Evolutionary conservation across 169 alveolate genomes (phyloP), one percentile per base, ranked within the genome.

Genomic region (Cytauxzoon felis): DNA sequence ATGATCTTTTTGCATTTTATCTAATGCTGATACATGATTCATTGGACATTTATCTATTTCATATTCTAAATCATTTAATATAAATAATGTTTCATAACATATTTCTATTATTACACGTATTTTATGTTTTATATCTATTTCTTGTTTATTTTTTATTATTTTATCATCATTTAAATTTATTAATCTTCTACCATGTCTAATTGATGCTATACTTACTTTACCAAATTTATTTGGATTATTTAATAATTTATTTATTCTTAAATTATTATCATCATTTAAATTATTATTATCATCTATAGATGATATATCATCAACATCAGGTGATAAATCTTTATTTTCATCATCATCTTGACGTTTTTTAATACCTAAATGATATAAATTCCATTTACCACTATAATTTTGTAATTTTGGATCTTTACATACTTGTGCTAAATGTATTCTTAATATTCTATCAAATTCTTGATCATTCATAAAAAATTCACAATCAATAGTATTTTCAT

Each of bases 11-110:
- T 73, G 84, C 84, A 73, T 73, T 51, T 73, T 73, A 54, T 73
- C 78, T 27, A 73, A 60, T 13, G 84, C 84, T 6, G 84, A 67
- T 29, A 73, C 84, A 63, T 73, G 84, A 72, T 73, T 73, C 84
- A 73, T 73, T 16, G 84, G 84, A 32, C 84, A 73, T 50, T 73
- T 67, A 8, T 73, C 84, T 23, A 73, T 73, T 19, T 73, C 84
- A 41, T 73, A 60, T 59, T 73, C 84, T 16, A 73, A 61, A 45
- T 73, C 84, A 40, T 72, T 53, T 23, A 73, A 47, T 53, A 60
- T 59, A 40, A 66, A 76, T n/a, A 76, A 18, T 19, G 80, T 65
- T 36, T 76, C 86, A 40, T 76, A 76, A 18, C 86, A 64, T 21
- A 27, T 8, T 34, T 76, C 86, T 5, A 76, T 76, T 21, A 75